These are phyloP conservation scores for Ogataea parapolymorpha DNA, from an alignment of 805 yeast species.

Conservation along the genomic window DNA sequence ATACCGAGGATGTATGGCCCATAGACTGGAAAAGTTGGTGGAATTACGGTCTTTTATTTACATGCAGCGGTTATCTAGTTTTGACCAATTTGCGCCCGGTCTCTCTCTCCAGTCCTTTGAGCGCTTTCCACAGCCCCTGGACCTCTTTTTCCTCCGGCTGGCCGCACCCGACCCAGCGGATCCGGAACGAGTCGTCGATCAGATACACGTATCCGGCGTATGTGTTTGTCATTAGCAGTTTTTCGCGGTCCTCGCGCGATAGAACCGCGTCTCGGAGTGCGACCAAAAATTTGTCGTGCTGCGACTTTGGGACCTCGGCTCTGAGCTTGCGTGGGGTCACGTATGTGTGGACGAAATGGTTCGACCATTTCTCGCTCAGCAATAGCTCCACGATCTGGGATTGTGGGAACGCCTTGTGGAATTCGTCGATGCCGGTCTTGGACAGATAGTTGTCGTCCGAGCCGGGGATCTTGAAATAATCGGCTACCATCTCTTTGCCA, in stretches of 20 bases:
- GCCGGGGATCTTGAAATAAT: slow-evolving; percentile 50
- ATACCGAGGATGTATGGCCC: slow-evolving; percentile 7
- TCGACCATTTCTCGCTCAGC: slow-evolving; percentile 69
- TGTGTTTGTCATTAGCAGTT: slow-evolving; percentile 64
- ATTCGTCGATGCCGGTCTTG: slow-evolving; percentile 38
- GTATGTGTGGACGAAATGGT: slow-evolving; percentile 59
- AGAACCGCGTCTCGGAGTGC: slow-evolving; percentile 55
- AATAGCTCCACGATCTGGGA: slow-evolving; percentile 75
- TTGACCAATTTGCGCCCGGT: slow-evolving; percentile 17
- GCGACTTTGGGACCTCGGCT: slow-evolving; percentile 23
- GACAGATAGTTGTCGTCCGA: slow-evolving; percentile 40
- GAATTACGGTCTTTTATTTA: slow-evolving; percentile 5
- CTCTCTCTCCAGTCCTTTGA: slow-evolving; percentile 57
- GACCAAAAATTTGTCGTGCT: slow-evolving; percentile 56
- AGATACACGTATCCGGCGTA: slow-evolving; percentile 82
- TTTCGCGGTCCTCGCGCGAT: slow-evolving; percentile 52
- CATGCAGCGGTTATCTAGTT: slow-evolving; percentile 12
- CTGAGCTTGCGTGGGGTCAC: slow-evolving; percentile 41
- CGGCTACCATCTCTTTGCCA: slow-evolving; percentile 64
- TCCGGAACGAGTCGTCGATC: slow-evolving; percentile 67
- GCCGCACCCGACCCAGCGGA: slow-evolving; percentile 93
- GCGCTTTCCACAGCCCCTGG: slow-evolving; percentile 60
- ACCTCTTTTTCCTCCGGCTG: slow-evolving; percentile 66
- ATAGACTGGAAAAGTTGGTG: neutral
- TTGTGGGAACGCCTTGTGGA: slow-evolving; percentile 43